phyloP scores from a whole-genome alignment of 2,329 filamentous ascomycete species.

The Karstenula rhodostoma region DNA sequence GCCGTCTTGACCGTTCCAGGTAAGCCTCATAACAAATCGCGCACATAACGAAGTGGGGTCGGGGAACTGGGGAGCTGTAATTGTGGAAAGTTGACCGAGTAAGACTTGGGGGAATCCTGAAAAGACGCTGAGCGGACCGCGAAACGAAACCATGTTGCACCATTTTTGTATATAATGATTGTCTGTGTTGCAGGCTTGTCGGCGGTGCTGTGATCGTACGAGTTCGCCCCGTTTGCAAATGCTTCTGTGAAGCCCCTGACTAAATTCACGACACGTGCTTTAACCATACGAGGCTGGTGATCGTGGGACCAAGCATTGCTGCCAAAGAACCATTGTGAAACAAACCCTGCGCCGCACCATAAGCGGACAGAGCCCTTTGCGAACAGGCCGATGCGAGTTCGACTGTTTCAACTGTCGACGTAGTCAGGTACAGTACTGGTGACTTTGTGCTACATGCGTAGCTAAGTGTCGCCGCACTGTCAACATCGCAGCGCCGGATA shows the following conservation, averaged over 20 bases:
- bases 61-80: neutral
- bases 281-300: neutral
- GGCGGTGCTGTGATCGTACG: neutral
- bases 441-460: constrained; percentile 2
- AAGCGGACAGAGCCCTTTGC: neutral
- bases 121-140: neutral
- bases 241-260: neutral
- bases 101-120: neutral
- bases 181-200: neutral
- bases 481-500: neutral
- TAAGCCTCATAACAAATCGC: neutral
- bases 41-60: constrained; percentile 2
- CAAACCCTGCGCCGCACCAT: constrained; percentile 12
- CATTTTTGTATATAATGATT: neutral
- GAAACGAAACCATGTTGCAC: constrained; percentile 1
- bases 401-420: neutral
- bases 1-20: neutral
- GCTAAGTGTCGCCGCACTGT: neutral
- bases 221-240: neutral
- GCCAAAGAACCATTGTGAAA: constrained; percentile 1
- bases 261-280: neutral
- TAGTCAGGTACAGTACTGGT: neutral
- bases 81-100: neutral
- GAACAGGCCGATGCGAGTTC: neutral
- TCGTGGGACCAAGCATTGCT: neutral